Conservation (phyloP, 768 basidiomycete species). For the Hemileccinum impolitum region DNA sequence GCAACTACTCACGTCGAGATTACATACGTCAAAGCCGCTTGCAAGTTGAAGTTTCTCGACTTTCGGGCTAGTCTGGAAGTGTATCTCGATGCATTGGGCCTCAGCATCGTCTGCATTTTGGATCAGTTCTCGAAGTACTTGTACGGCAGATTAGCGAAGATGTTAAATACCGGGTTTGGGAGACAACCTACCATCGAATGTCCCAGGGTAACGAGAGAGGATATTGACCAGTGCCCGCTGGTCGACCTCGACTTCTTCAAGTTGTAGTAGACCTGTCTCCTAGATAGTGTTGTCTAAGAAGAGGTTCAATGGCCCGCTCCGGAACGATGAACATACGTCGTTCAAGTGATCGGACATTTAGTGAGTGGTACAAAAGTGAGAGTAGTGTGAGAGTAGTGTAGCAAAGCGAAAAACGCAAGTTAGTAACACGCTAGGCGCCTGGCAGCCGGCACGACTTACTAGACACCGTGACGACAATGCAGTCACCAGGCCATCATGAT, state of each 20-base stretch:
- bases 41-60: neutral
- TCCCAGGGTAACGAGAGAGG: slow-evolving; percentile 16
- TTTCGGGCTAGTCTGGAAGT: slow-evolving; percentile 30
- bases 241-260: slow-evolving; percentile 16
- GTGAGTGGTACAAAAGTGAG: too few relatives aligned
- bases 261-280: neutral
- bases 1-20: neutral
- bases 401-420: too few relatives aligned
- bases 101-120: slow-evolving; percentile 54
- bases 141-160: neutral
- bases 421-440: too few relatives aligned
- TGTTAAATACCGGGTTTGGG: too few relatives aligned
- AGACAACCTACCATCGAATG: neutral
- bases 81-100: slow-evolving; percentile 33
- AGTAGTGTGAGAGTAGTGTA: too few relatives aligned
- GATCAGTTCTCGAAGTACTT: slow-evolving; percentile 48
- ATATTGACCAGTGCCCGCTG: slow-evolving; percentile 14
- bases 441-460: too few relatives aligned
- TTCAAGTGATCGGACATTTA: too few relatives aligned
- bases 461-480: too few relatives aligned
- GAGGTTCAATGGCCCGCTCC: too few relatives aligned
- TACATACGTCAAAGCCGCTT: neutral
- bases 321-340: too few relatives aligned
- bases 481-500: too few relatives aligned
- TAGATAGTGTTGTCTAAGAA: neutral